Evolutionary conservation across 78 protist genomes (phyloP), one percentile per base, ranked within the genome.

Genomic region (Polysphondylium violaceum): DNA sequence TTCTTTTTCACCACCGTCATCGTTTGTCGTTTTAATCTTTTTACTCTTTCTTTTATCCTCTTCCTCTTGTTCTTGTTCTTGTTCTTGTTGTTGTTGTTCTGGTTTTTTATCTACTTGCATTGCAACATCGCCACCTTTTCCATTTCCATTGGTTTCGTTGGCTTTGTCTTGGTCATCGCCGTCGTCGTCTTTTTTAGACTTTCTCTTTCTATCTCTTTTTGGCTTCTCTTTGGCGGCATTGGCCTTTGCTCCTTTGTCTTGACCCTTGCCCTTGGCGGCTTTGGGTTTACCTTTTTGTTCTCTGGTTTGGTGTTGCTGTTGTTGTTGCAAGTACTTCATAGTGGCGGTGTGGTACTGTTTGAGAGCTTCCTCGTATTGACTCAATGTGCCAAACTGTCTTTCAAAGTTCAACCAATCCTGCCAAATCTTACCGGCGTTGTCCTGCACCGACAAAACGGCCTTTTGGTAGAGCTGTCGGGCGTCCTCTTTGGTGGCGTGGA

Each of bases 321-420:
- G 89, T 8, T 81, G 40, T n/a, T 58, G 36, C 23, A 41, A 25
- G 38, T 58, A 51, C 31, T 51, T 61, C 19, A 43, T 14, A 33
- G 27, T 27, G 19, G 3, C 0, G 9, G 1, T 16, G 2, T 59
- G 36, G 0, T 81, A 68, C 25, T 29, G 53, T n/a, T 50, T 25
- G 16, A 58, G 7, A 23, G 74, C 58, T 0, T 23, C 16, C 58
- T 59, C 35, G 12, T 41, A 44, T 27, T 51, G 38, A 19, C 29
- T 23, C 1, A 83, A 9, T 6, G 12, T 58, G 41, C 91, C 91
- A 69, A 58, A 59, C 2, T 31, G 17, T 27, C 91, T 12, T 59
- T 83, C 91, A 44, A 83, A 83, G 33, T 72, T 29, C 27, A 69
- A 17, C 77, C 79, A 83, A 58, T 69, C 79, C 31, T 83, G 76